Percentiles rank a stretch among this genome's conserved stretches.
phyloP scores from a whole-genome alignment of 768 basidiomycete genomes.

The Lactarius indigo region DNA sequence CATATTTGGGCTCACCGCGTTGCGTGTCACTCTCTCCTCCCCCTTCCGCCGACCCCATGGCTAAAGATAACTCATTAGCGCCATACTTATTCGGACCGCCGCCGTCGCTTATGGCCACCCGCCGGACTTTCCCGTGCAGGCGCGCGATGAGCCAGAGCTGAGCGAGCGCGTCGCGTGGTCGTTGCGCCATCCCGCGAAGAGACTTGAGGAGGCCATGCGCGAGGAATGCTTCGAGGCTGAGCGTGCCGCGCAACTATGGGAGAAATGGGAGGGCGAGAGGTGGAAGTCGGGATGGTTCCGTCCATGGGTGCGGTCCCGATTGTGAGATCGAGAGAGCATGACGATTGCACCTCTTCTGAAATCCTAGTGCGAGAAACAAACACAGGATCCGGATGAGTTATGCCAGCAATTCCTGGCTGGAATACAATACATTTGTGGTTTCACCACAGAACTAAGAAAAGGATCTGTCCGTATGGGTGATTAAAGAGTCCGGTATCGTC shows the following conservation, averaged over 20 bases:
- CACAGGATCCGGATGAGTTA: conserved; percentile 2
- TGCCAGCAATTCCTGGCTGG: neutral
- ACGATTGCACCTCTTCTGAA: neutral
- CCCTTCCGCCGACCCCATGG: no score
- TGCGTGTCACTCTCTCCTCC: conserved; percentile 40
- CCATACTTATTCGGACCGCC: conserved; percentile 51
- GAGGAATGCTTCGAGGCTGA: conserved; percentile 31
- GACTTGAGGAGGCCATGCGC: conserved; percentile 28
- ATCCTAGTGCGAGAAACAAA: neutral
- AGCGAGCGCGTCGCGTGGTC: conserved; percentile 43
- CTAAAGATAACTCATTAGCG: conserved; percentile 31
- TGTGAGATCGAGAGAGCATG: neutral
- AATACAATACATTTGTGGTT: neutral
- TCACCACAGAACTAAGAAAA: neutral
- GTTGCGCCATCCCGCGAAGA: conserved; percentile 31
- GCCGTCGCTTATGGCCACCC: conserved; percentile 44
- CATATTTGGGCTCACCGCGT: conserved; percentile 88
- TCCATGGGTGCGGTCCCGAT: conserved; percentile 1
- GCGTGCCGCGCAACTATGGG: conserved; percentile 21
- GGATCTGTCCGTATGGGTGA: neutral
- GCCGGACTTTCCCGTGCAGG: conserved; percentile 45
- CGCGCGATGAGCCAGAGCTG: conserved; percentile 41
- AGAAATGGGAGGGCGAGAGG: conserved; percentile 16
- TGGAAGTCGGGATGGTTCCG: conserved; percentile 10
- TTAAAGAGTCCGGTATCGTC: conserved; percentile 8